These are phyloP conservation scores for Elsinoe perseae DNA, from an alignment of 2,329 filamentous ascomycete genomes.

Conservation along the genomic window DNA sequence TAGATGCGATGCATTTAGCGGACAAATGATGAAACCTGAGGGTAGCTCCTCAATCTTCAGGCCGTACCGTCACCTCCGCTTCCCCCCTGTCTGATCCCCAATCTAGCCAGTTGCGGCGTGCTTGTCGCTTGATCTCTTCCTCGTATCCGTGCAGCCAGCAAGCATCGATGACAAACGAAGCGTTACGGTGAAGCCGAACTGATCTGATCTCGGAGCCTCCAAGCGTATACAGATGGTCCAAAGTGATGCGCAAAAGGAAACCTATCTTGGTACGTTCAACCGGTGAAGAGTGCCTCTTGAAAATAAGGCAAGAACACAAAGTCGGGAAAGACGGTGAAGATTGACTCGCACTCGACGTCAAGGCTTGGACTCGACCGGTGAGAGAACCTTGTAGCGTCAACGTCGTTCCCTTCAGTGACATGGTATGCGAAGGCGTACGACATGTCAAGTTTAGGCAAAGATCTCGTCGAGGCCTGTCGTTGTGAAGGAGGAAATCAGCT, in stretches of 20 bases:
- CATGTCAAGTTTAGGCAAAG: slow-evolving; percentile 1
- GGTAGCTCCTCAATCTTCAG: too few relatives aligned
- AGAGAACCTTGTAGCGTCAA: not conserved
- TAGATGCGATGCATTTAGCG: not conserved
- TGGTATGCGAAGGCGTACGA: not conserved
- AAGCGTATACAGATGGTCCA: not conserved
- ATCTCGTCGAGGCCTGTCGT: not conserved
- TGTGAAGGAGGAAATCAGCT: slow-evolving; percentile 1
- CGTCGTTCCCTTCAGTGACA: not conserved
- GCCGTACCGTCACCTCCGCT: too few relatives aligned
- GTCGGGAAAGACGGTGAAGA: slow-evolving; percentile 1
- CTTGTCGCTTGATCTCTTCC: too few relatives aligned
- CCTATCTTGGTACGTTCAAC: not conserved
- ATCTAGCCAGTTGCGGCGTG: not conserved
- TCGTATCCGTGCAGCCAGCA: not conserved
- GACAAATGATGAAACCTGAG: too few relatives aligned
- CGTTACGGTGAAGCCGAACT: not conserved
- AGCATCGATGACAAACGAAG: not conserved
- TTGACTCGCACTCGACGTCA: not conserved
- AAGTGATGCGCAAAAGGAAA: not conserved
- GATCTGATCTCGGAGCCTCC: not conserved
- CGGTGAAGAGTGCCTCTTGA: not conserved
- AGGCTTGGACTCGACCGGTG: not conserved
- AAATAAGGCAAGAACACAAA: slow-evolving; percentile 1
- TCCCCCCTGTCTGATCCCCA: too few relatives aligned